Conservation (phyloP, 1,284 basidiomycete genomes). For the Trichosporon ovoides region DNA sequence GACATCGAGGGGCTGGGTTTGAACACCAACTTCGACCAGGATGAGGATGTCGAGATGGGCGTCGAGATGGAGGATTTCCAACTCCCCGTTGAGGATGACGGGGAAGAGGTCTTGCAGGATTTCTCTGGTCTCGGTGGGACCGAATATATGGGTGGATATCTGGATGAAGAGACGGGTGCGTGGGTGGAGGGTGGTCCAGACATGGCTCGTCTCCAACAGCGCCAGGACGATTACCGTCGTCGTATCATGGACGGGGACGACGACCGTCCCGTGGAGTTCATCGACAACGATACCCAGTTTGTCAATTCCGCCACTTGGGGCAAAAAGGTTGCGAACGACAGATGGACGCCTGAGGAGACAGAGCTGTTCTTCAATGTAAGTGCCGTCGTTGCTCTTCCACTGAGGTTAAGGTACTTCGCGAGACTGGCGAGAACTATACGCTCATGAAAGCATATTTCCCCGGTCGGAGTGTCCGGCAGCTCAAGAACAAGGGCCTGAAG, state of each 20-base stretch:
- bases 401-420: slow-evolving; percentile 33
- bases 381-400: background rate
- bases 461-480: slow-evolving; percentile 30
- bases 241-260: slow-evolving; percentile 25
- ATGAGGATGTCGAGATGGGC: slow-evolving; percentile 24
- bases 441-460: slow-evolving; percentile 44
- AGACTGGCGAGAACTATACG: slow-evolving; percentile 42
- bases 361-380: slow-evolving; percentile 36
- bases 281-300: slow-evolving; percentile 34
- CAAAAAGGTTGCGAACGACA: slow-evolving; percentile 24
- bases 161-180: slow-evolving; percentile 17
- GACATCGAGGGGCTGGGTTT: slow-evolving; percentile 27
- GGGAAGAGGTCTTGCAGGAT: slow-evolving; percentile 3
- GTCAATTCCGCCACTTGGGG: slow-evolving; percentile 32
- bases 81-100: slow-evolving; percentile 17
- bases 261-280: slow-evolving; percentile 27
- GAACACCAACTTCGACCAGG: slow-evolving; percentile 22
- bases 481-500: slow-evolving; percentile 33
- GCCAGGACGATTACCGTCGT: slow-evolving; percentile 24
- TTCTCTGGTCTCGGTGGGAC: slow-evolving; percentile 15
- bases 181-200: slow-evolving; percentile 13
- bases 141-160: slow-evolving; percentile 17
- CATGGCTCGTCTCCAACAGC: slow-evolving; percentile 12
- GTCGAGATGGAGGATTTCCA: slow-evolving; percentile 18
- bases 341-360: slow-evolving; percentile 34